Evolutionary conservation across 1,284 basidiomycete genomes (phyloP), one percentile per base, ranked within the genome.

Genomic region (Blastosporella zonata): DNA sequence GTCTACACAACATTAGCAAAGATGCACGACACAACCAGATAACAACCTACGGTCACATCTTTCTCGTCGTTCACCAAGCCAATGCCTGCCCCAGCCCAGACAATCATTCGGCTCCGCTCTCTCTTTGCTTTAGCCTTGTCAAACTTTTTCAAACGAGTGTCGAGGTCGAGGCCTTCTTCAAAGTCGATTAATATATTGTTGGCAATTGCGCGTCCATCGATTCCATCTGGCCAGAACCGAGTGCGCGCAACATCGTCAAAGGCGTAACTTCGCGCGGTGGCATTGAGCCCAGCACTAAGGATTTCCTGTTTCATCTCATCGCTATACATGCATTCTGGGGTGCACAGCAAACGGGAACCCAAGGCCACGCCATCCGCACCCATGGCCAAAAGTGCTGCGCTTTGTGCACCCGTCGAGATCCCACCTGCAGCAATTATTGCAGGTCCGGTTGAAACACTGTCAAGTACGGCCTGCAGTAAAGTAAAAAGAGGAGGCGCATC

Each of bases 311-410:
- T 82, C 58, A 75, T 71, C 0, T 58, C 66, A 15, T 67, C 59
- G 15, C 59, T 61, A 61, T 79, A 82, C 12, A 62, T 60, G 47
- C 73, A 72, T 60, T 83, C 81, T 12, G 70, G 66, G 0, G 79
- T 80, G 58, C 75, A 69, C 34, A 81, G 62, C 60, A 84, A 79
- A 7, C 82, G 74, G 0, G 81, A 82, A 25, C 81, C 82, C 2
- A 79, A 57, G 5, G 74, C 78, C 13, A 67, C 78, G 2, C 79
- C 81, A 8, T 72, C 65, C 6, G 77, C 79, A 41, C 82, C 82
- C 39, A 79, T 66, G 8, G 72, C 65, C 39, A 84, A 69, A 25
- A 78, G 55, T 5, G 75, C 68, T 8, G 82, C 81, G 39, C 78
- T 63, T 41, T 82, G 79, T 1, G 62, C 55, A 9, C 81, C 80